Evolutionary conservation across 2,329 filamentous ascomycete genomes (phyloP).

Genomic region (Cladosporium sp.): DNA sequence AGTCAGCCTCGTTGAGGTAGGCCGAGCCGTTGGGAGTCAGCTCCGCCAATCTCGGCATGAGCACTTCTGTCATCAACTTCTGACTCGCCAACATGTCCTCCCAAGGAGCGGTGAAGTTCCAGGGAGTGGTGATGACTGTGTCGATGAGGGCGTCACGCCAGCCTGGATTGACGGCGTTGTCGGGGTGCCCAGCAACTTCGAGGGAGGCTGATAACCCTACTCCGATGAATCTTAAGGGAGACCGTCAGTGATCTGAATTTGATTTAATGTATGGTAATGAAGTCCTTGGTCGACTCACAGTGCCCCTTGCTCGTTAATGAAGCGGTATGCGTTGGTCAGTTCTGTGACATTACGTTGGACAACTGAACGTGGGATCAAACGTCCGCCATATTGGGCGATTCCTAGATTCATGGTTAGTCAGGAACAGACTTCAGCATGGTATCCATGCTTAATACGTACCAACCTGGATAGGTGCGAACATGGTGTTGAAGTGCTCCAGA

Average conservation of each 20-base stretch:
- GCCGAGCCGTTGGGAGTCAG: constrained; percentile 42
- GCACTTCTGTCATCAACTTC: constrained; percentile 42
- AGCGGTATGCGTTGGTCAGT: constrained; percentile 37
- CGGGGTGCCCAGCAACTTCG: constrained; percentile 28
- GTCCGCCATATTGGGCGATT: constrained; percentile 27
- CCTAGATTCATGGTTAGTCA: not conserved
- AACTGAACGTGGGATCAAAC: constrained; percentile 39
- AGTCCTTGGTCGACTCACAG: constrained; percentile 10
- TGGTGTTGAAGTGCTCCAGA: constrained; percentile 35
- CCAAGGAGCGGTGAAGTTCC: constrained; percentile 43
- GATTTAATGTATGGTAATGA: too few species aligned
- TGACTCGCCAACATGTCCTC: constrained; percentile 40
- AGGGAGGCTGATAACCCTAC: too few species aligned
- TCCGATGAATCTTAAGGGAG: too few species aligned
- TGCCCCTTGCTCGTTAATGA: constrained; percentile 38
- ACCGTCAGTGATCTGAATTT: too few species aligned
- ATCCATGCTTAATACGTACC: constrained; percentile 19
- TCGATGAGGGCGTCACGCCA: constrained; percentile 41
- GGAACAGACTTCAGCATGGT: not conserved
- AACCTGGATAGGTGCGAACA: constrained; percentile 37
- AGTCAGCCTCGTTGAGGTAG: constrained; percentile 40
- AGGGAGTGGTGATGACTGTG: constrained; percentile 40
- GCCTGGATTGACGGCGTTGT: constrained; percentile 44
- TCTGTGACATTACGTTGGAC: constrained; percentile 26
- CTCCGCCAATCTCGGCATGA: constrained; percentile 41